Base-by-base conservation (phyloP, 148 eudicot genomes). In the Silene conica region DNA sequence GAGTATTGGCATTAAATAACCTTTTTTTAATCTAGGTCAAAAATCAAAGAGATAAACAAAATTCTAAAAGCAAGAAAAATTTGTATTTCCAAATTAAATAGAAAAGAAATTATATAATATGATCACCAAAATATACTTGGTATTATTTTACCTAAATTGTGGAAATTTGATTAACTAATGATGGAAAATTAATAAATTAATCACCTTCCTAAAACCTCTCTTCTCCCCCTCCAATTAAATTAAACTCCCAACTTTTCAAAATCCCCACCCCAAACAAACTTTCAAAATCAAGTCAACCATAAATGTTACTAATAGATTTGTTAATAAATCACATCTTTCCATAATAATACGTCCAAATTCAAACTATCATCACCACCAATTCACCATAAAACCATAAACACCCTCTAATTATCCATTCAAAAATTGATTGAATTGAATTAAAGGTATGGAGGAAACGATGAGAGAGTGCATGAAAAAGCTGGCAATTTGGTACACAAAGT, bases 401-500 rank as follows among this genome's bases (percentile, higher is more conserved):
- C 43, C 1, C 43, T 38, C 43, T 38, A 38, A 4, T 38, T 38
- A 38, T 38, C 43, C 8, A 38, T 7, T 38, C 43, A 38, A 38
- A 38, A 5, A 38, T 6, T 38, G 8, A 10, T n/a, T n/a, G 7
- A 57, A 18, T 15, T 7, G 1, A 54, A 12, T 15, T 31, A 38
- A 6, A 61, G 41, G 8, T 12, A 83, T 80, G 81, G 77, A 78
- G 10, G 73, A 75, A 4, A 62, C 25, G 1, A 80, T 77, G 80
- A 69, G 75, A 22, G 83, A 76, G 8, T 77, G 79, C 20, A 70
- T 79, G 78, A 76, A 66, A 22, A 89, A 87, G 61, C 74, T 89
- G 15, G 81, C 86, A 8, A 20, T 89, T 3, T 89, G 87, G 90
- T 50, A 82, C 48, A 85, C 90, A 8, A 73, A 71, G 16, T 81